Evolutionary conservation across 2,329 filamentous ascomycete species (phyloP), one percentile per base, ranked within the genome.

Genomic region (Colletotrichum sp.): DNA sequence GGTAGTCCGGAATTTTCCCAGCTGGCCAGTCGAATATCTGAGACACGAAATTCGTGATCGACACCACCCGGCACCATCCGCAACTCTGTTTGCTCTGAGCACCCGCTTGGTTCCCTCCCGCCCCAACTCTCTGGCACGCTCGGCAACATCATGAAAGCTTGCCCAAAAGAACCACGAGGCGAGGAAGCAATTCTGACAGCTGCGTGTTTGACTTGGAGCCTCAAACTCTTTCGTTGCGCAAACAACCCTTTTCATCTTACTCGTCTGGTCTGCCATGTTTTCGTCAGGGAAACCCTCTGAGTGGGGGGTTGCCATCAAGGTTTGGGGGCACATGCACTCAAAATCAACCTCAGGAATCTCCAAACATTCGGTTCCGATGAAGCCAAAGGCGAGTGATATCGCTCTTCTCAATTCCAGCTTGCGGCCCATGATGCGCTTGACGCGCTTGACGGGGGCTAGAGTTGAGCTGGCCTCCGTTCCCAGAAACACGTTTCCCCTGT

Each of bases 71-170:
- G 43, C 65, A 67, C 65, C 65, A 32, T 55, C 65, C 43, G 65
- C 65, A 67, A 67, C 65, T 67, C 65, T 67, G 65, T 67, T 67
- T 67, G 65, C 65, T 56, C 15, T 55, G 48, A 48, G 65, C 65
- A 25, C 65, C 65, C 43, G 48, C 65, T 56, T 55, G 39, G 65
- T 30, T 67, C 27, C 27, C 27, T n/a, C 15, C 65, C 65, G 22
- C 43, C 28, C 25, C 43, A n/a, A 34, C 39, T 67, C 3, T 43
- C 39, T 48, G 18, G 16, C 18, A 28, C 16, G 15, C 34, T 22
- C 18, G 13, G 32, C 60, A 62, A 62, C n/a, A 48, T 30, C 62
- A 16, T 22, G 27, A 28, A 43, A 43, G n/a, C 32, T 65, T 66
- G 36, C n/a, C 27, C 48, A 30, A 1, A 61, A n/a, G 58, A 25